A percentile compares a stretch with the other conserved stretches of the same genome.
Conservation (phyloP, 495 filamentous ascomycete species). For the Hyaloscypha variabilis region DNA sequence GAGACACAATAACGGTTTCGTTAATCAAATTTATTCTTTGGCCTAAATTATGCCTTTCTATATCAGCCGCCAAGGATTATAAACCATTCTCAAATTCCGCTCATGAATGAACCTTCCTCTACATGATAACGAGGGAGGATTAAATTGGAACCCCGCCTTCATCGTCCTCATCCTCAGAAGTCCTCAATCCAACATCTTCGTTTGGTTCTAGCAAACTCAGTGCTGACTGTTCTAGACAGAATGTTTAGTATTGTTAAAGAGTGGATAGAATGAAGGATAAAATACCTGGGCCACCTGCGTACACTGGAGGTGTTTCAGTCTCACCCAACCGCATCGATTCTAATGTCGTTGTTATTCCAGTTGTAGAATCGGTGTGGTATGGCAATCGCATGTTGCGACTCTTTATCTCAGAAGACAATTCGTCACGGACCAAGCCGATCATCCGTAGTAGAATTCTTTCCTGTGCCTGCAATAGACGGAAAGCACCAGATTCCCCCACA, state of each 20-base stretch:
- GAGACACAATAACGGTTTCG: too few species aligned
- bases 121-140: neutral
- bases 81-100: neutral
- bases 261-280: neutral
- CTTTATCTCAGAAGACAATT: neutral
- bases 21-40: neutral
- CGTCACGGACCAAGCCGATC: neutral
- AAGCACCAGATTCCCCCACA: neutral
- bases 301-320: neutral
- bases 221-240: neutral
- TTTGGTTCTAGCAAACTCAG: neutral
- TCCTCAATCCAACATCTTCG: neutral
- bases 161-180: neutral
- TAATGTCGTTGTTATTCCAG: neutral
- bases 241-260: neutral
- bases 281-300: neutral
- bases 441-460: neutral
- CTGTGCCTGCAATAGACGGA: neutral
- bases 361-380: conserved; percentile 2
- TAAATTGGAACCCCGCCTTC: neutral
- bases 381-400: conserved; percentile 1
- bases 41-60: neutral
- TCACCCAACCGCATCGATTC: neutral
- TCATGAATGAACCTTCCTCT: neutral
- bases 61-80: neutral